phyloP scores from a whole-genome alignment of 192 early-diverging fungal genomes.

The Mortierella claussenii region DNA sequence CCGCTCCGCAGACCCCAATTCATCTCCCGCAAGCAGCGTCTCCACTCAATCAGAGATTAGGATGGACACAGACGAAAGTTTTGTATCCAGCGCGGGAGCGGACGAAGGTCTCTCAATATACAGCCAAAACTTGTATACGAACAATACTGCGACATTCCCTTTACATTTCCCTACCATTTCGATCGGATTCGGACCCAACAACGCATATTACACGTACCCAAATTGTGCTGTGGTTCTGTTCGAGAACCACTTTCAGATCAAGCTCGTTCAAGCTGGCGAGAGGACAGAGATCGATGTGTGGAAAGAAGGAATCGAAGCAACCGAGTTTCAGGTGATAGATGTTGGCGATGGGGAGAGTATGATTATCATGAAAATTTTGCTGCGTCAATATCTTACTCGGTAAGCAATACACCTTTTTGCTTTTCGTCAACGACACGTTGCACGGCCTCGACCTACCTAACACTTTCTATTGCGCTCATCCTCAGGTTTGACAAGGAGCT shows the following conservation, averaged over 20 bases:
- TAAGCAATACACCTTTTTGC: neutral
- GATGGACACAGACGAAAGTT: neutral
- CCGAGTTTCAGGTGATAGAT: slow-evolving; percentile 39
- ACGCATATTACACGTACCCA: slow-evolving; percentile 42
- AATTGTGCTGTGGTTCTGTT: slow-evolving; percentile 49
- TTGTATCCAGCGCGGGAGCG: neutral
- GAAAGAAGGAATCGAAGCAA: slow-evolving; percentile 53
- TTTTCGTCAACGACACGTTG: too few relatives aligned
- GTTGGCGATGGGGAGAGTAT: slow-evolving; percentile 34
- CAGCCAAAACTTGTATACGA: slow-evolving; percentile 16
- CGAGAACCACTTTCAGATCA: slow-evolving; percentile 52
- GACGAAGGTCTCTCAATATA: slow-evolving; percentile 6
- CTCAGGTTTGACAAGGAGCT: slow-evolving; percentile 53
- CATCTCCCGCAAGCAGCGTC: neutral
- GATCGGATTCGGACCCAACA: slow-evolving; percentile 50
- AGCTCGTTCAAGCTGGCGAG: slow-evolving; percentile 46
- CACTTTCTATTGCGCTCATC: too few relatives aligned
- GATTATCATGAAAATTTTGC: slow-evolving; percentile 32
- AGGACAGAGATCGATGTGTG: slow-evolving; percentile 51
- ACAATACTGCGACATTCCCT: slow-evolving; percentile 43
- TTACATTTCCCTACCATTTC: slow-evolving; percentile 51
- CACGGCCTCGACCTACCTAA: too few relatives aligned
- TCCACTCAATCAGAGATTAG: neutral
- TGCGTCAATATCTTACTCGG: slow-evolving; percentile 49
- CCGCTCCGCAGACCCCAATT: neutral